These are phyloP conservation scores for Suhomyces wounanorum DNA, from an alignment of 1,139 yeast species.

Conservation along the genomic window DNA sequence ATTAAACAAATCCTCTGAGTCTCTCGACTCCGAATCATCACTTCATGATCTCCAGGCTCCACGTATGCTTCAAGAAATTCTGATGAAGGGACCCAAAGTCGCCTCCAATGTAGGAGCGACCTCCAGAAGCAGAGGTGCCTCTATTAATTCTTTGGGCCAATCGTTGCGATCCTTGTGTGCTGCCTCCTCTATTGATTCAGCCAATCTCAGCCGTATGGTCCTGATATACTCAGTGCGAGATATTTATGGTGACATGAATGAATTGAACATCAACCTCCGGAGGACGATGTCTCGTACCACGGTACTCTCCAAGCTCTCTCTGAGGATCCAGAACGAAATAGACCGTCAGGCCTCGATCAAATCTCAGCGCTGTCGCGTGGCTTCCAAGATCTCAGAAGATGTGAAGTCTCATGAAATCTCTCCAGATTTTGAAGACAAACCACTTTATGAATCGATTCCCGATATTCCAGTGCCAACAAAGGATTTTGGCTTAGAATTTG, in stretches of 20 bases:
- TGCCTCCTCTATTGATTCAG: slow-evolving; percentile 3
- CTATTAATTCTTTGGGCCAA: not conserved
- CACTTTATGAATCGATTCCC: slow-evolving; percentile 28
- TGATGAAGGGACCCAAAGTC: not conserved
- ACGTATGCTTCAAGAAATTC: not conserved
- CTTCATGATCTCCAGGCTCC: not conserved
- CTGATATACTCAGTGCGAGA: slow-evolving; percentile 18
- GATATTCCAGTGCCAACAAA: slow-evolving; percentile 44
- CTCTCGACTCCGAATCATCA: slow-evolving; percentile 4
- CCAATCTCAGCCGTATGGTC: slow-evolving; percentile 7
- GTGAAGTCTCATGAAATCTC: not conserved
- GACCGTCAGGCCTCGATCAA: slow-evolving; percentile 5
- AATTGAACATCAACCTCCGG: slow-evolving; percentile 32
- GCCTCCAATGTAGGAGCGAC: not conserved
- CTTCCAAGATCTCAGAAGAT: not conserved
- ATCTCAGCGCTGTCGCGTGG: not conserved
- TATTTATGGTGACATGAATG: slow-evolving; percentile 24
- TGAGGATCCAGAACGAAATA: slow-evolving; percentile 22
- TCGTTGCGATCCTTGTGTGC: not conserved
- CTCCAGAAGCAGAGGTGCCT: not conserved
- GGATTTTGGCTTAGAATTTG: slow-evolving; percentile 52
- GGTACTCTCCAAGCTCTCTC: slow-evolving; percentile 39
- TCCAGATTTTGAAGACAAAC: not conserved
- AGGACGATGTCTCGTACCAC: slow-evolving; percentile 43
- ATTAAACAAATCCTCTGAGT: not conserved